Evolutionary conservation across 805 yeast species (phyloP).

Genomic region (Monosporozyma aerobia): DNA sequence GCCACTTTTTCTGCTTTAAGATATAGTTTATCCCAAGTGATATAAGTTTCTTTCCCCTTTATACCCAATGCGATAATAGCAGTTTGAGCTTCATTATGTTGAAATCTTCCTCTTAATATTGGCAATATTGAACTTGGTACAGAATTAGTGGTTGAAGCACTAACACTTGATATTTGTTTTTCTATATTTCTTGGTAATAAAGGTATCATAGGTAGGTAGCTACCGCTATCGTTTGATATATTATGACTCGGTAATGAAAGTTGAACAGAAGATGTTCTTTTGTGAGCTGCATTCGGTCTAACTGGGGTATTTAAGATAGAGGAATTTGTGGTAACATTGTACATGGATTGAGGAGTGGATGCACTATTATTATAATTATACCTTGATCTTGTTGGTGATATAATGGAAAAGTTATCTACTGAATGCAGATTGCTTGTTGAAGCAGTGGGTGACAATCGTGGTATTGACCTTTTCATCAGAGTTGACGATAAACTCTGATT

Average conservation of each 20-base stretch:
- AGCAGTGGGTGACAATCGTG: neutral
- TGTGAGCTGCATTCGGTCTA: conserved; percentile 9
- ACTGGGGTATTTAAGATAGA: conserved; percentile 4
- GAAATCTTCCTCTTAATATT: conserved; percentile 65
- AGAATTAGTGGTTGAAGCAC: conserved; percentile 12
- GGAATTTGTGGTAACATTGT: conserved; percentile 5
- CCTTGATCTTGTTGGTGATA: conserved; percentile 3
- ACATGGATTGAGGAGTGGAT: conserved; percentile 4
- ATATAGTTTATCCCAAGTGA: conserved; percentile 86
- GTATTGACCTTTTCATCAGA: neutral
- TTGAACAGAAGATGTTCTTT: conserved; percentile 16
- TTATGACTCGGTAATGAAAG: conserved; percentile 28
- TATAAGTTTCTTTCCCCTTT: conserved; percentile 72
- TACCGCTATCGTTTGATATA: conserved; percentile 4
- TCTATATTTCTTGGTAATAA: conserved; percentile 33
- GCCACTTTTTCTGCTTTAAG: conserved; percentile 81
- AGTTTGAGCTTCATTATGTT: conserved; percentile 50
- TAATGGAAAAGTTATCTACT: conserved; percentile 4
- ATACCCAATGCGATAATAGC: conserved; percentile 68
- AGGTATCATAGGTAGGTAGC: conserved; percentile 29
- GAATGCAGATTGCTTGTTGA: neutral
- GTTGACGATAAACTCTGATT: conserved; percentile 12
- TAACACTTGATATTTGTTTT: conserved; percentile 17
- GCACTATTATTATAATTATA: neutral
- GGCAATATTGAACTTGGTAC: conserved; percentile 44